Base-by-base conservation (phyloP, 108 stramenopile genomes). In the Asterionellopsis glacialis region DNA sequence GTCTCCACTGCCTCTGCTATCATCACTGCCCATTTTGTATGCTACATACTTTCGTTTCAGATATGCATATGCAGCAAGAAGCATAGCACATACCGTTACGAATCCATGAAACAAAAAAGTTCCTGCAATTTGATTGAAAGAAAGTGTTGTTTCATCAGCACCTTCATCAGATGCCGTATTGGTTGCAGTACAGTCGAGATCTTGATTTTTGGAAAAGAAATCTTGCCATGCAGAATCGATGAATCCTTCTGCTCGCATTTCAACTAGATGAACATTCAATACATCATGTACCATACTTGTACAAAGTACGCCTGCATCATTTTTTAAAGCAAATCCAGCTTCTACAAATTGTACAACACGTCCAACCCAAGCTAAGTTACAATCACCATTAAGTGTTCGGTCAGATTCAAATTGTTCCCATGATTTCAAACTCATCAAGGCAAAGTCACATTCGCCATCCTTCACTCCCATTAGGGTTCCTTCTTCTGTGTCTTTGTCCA, bases 201-300 rank as follows among this genome's bases (percentile, higher is more conserved):
- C n/a, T n/a, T n/a, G n/a, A n/a, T n/a, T n/a, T n/a, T n/a, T n/a
- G n/a, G n/a, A n/a, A n/a, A n/a, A n/a, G n/a, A n/a, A n/a, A n/a
- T n/a, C n/a, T n/a, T 16, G 23, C 22, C 65, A 45, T 33, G 57
- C 65, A 12, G 21, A 11, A 6, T 59, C 65, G 14, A 67, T 23
- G 45, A 67, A 67, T 10, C 65, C 65, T 38, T 67, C 65, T 14
- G 44, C 43, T 16, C 41, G 9, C 57, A 67, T 59, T 28, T 58
- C 47, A 24, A 39, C 10, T 23, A 67, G 19, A 50, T 67, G 54
- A 16, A 22, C 10, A 28, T 59, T 21, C 16, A 67, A 14, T 11
- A 43, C 41, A 38, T 67, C 18, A 18, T 18, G 16, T 7, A 67
- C 39, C 10, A 65, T 22, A 44, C 14, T 27, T 9, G 47, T 65